Percentiles rank a stretch among this genome's conserved stretches.
These are phyloP conservation scores for Aspergillus ochraceoroseus DNA, from an alignment of 2,329 filamentous ascomycete species.

Conservation along the genomic window DNA sequence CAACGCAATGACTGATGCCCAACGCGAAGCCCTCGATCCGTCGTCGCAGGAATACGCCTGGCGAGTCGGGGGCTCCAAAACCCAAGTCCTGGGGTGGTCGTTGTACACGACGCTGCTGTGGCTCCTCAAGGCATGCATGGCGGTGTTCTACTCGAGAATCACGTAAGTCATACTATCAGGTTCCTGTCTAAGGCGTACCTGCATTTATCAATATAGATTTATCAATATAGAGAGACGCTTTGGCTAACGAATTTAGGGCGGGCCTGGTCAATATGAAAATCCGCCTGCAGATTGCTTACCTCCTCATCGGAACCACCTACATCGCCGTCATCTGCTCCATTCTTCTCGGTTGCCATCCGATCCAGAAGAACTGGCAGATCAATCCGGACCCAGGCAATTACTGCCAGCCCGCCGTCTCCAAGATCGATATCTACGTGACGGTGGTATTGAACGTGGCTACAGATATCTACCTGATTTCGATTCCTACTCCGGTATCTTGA, in stretches of 20 bases:
- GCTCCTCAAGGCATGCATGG: conserved; percentile 53
- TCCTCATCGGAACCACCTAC: conserved; percentile 48
- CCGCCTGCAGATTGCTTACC: conserved; percentile 51
- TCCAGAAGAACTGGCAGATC: conserved; percentile 56
- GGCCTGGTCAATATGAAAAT: conserved; percentile 41
- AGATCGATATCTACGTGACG: conserved; percentile 50
- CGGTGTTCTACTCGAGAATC: conserved; percentile 54
- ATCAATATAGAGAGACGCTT: no score
- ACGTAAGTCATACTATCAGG: no score
- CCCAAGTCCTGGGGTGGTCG: conserved; percentile 52
- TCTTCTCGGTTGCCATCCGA: conserved; percentile 51
- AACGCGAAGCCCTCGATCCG: conserved; percentile 46
- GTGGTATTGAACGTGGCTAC: conserved; percentile 52
- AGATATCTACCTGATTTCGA: conserved; percentile 57
- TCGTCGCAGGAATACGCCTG: conserved; percentile 45
- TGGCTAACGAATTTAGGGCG: no score
- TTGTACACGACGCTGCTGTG: conserved; percentile 51
- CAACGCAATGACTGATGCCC: conserved; percentile 52
- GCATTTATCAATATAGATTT: no score
- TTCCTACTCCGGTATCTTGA: conserved; percentile 51
- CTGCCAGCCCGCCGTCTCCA: conserved; percentile 50
- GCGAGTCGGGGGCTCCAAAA: conserved; percentile 52
- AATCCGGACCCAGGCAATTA: conserved; percentile 52
- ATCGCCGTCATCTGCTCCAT: conserved; percentile 49
- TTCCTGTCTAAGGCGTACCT: no score